Evolutionary conservation across 176 grass and related monocot genomes (phyloP).

Genomic region (Miscanthus lutarioriparius): DNA sequence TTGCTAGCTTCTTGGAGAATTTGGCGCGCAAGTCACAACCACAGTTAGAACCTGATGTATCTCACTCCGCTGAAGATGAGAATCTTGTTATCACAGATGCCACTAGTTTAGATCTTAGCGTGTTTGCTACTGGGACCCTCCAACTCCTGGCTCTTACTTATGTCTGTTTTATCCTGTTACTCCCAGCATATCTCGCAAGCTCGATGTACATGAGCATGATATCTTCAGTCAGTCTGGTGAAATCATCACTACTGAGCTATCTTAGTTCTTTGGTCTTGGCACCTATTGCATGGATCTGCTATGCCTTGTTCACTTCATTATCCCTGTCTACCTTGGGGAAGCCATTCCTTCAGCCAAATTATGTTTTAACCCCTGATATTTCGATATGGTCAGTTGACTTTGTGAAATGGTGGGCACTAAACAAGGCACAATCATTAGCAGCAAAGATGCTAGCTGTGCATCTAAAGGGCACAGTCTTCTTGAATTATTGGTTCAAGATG

Average conservation of each 20-base stretch:
- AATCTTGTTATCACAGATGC: constrained; percentile 22
- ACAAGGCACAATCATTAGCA: constrained; percentile 60
- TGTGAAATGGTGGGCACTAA: constrained; percentile 80
- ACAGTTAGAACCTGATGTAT: constrained; percentile 19
- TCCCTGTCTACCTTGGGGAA: constrained; percentile 60
- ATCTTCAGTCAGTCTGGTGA: constrained; percentile 27
- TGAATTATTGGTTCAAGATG: constrained; percentile 78
- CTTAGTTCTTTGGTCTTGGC: constrained; percentile 52
- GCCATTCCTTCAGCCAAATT: constrained; percentile 70
- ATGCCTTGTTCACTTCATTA: constrained; percentile 56
- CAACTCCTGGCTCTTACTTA: constrained; percentile 58
- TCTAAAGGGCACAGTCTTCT: constrained; percentile 65
- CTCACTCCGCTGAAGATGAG: constrained; percentile 35
- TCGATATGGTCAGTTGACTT: constrained; percentile 71
- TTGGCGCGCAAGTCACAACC: constrained; percentile 46
- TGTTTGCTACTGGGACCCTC: constrained; percentile 46
- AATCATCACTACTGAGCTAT: constrained; percentile 44
- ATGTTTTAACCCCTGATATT: constrained; percentile 61
- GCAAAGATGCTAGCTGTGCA: constrained; percentile 64
- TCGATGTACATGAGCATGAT: constrained; percentile 42
- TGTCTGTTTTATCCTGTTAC: constrained; percentile 59
- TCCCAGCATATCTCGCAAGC: constrained; percentile 62
- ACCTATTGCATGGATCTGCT: constrained; percentile 69
- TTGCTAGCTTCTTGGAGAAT: constrained; percentile 63
- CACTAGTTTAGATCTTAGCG: constrained; percentile 25